phyloP scores from a whole-genome alignment of 2,329 filamentous ascomycete species.

The Fusarium cicatricum region DNA sequence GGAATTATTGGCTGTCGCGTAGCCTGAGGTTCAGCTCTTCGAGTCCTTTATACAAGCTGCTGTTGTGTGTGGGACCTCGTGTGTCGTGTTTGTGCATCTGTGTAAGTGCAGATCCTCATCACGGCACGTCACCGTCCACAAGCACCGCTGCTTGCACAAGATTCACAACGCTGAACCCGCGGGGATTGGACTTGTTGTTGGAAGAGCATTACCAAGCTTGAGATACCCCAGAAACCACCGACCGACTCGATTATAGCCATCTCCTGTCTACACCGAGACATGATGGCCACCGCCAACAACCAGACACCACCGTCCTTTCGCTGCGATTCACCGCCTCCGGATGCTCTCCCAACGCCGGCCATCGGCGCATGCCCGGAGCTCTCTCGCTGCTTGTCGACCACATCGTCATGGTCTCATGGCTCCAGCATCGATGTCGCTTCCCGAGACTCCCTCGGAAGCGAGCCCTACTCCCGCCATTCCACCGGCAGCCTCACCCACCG shows the following conservation, averaged over 20 bases:
- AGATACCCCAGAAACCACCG: neutral
- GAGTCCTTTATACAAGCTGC: constrained; percentile 19
- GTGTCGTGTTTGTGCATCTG: constrained; percentile 30
- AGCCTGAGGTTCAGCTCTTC: neutral
- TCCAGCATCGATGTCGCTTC: constrained; percentile 60
- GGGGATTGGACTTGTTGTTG: constrained; percentile 3
- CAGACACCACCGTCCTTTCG: constrained; percentile 48
- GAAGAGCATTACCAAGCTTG: constrained; percentile 17
- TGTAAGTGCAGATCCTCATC: constrained; percentile 37
- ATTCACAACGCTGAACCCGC: constrained; percentile 17
- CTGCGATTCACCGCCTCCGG: constrained; percentile 71
- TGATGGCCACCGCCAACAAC: constrained; percentile 49
- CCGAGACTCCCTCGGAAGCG: constrained; percentile 65
- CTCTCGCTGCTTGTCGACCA: constrained; percentile 70
- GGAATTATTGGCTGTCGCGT: neutral
- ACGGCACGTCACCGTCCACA: constrained; percentile 27
- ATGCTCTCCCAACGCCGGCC: constrained; percentile 68
- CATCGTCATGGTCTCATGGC: constrained; percentile 66
- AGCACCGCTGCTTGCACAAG: neutral
- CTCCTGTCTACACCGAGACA: constrained; percentile 7
- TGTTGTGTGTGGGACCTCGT: constrained; percentile 30
- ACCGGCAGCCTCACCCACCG: constrained; percentile 64
- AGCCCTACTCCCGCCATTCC: constrained; percentile 66
- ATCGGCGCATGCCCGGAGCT: constrained; percentile 66
- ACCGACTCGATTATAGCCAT: neutral